A percentile compares a stretch with the other conserved stretches of the same genome.
phyloP scores from a whole-genome alignment of 306 rosid species.

The Phaseolus lunatus region DNA sequence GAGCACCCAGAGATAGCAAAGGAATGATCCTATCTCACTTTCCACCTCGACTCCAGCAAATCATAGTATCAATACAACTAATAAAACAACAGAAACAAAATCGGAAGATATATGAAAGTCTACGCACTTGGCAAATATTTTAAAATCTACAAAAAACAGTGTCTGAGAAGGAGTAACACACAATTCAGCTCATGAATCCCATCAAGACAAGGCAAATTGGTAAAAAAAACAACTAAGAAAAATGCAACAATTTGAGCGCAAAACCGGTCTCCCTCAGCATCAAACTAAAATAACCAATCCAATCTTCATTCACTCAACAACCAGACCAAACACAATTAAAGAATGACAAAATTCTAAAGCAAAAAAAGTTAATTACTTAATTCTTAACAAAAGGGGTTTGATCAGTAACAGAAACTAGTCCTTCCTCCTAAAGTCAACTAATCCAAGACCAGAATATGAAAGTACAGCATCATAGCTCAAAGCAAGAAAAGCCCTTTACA shows the following conservation, averaged over 20 bases:
- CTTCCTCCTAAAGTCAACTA: constrained; percentile 20
- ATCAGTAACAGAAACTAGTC: constrained; percentile 30
- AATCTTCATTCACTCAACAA: constrained; percentile 33
- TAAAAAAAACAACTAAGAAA: constrained; percentile 17
- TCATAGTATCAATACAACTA: constrained; percentile 4
- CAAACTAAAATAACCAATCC: constrained; percentile 39
- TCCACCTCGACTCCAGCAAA: background rate
- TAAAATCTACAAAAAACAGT: constrained; percentile 9
- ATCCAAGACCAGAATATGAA: constrained; percentile 19
- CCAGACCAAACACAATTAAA: constrained; percentile 4
- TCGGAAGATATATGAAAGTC: constrained; percentile 12
- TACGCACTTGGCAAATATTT: constrained; percentile 16
- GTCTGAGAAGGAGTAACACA: background rate
- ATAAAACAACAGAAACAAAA: constrained; percentile 13
- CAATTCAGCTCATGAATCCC: constrained; percentile 31
- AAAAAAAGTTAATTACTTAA: background rate
- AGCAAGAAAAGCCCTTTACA: constrained; percentile 26
- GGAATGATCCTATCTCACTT: constrained; percentile 5
- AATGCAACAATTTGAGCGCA: background rate
- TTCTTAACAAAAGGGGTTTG: constrained; percentile 10
- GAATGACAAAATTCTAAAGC: constrained; percentile 1
- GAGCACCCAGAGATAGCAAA: constrained; percentile 15
- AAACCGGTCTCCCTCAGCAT: background rate
- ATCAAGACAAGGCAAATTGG: background rate
- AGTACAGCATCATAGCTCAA: constrained; percentile 23